Conservation (phyloP, 108 stramenopile genomes). For the Mayamaea pseudoterrestris region DNA sequence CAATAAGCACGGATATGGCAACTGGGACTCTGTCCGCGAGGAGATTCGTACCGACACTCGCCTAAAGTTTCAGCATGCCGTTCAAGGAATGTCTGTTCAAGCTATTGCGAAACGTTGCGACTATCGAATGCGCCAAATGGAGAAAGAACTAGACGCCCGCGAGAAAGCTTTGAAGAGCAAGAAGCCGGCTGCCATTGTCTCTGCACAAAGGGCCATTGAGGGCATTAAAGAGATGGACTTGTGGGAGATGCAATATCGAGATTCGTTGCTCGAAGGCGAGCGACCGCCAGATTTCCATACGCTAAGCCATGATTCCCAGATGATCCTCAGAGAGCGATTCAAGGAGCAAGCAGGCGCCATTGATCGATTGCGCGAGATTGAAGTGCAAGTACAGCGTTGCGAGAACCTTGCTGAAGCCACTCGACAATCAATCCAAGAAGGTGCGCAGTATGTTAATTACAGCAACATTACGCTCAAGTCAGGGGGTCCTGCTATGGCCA, state of each 20-base stretch:
- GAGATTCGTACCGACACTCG: conserved; percentile 46
- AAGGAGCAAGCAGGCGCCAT: conserved; percentile 49
- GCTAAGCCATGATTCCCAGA: conserved; percentile 20
- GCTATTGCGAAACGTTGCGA: conserved; percentile 76
- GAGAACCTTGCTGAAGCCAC: conserved; percentile 60
- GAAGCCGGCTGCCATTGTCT: conserved; percentile 51
- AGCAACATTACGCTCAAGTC: conserved; percentile 63
- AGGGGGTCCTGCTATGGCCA: conserved; percentile 28
- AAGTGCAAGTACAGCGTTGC: conserved; percentile 69
- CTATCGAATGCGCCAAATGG: conserved; percentile 86
- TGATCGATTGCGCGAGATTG: conserved; percentile 62
- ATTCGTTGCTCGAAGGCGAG: conserved; percentile 43
- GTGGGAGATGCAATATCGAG: conserved; percentile 59
- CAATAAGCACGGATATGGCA: conserved; percentile 76
- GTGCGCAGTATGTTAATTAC: conserved; percentile 83
- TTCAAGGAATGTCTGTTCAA: conserved; percentile 79
- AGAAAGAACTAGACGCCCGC: conserved; percentile 73
- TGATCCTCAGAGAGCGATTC: conserved; percentile 39
- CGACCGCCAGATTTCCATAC: conserved; percentile 28
- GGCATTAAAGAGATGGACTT: conserved; percentile 65
- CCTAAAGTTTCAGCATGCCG: conserved; percentile 73
- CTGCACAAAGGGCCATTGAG: conserved; percentile 63
- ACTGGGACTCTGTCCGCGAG: conserved; percentile 77
- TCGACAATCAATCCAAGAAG: conserved; percentile 42
- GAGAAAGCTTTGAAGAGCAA: conserved; percentile 60